These are phyloP conservation scores for Mycosphaerelloides madeirae DNA, from an alignment of 2,329 filamentous ascomycete genomes.

Conservation along the genomic window DNA sequence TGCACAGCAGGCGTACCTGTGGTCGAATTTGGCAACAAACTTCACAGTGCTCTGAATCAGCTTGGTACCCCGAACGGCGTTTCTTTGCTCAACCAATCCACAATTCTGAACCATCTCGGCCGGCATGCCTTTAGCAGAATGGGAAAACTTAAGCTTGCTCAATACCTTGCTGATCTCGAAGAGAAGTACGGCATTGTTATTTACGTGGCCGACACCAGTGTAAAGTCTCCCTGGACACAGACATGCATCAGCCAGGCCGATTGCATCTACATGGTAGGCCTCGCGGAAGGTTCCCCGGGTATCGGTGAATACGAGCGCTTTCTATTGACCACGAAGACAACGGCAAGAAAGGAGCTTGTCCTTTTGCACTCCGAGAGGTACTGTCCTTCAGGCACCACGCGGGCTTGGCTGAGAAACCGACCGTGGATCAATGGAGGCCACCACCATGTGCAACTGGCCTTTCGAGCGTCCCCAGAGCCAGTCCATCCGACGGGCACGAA, in stretches of 20 bases:
- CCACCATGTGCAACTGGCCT: slow-evolving; percentile 95
- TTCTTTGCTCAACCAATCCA: slow-evolving; percentile 85
- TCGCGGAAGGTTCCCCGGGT: slow-evolving; percentile 81
- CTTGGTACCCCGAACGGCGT: slow-evolving; percentile 86
- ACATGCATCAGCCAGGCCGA: slow-evolving; percentile 97
- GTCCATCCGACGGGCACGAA: slow-evolving; percentile 69
- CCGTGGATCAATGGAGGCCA: slow-evolving; percentile 98
- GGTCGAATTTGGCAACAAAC: slow-evolving; percentile 83
- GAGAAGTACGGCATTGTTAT: slow-evolving; percentile 95
- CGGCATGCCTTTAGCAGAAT: slow-evolving; percentile 96
- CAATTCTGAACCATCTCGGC: slow-evolving; percentile 89
- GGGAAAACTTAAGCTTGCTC: slow-evolving; percentile 91
- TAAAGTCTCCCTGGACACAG: slow-evolving; percentile 97
- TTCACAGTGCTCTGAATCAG: slow-evolving; percentile 83
- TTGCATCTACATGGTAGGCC: slow-evolving; percentile 85
- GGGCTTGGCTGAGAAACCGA: slow-evolving; percentile 80
- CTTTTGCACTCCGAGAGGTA: slow-evolving; percentile 85
- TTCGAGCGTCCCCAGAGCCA: slow-evolving; percentile 70
- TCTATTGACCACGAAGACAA: slow-evolving; percentile 94
- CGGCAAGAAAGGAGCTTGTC: slow-evolving; percentile 86
- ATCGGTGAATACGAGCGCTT: slow-evolving; percentile 98
- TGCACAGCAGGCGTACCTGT: slow-evolving; percentile 90
- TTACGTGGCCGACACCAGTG: slow-evolving; percentile 93
- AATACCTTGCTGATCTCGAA: slow-evolving; percentile 93
- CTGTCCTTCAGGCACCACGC: slow-evolving; percentile 75